Evolutionary conservation across 768 basidiomycete genomes (phyloP), one percentile per base, ranked within the genome.

Genomic region (Tubosaeta sp.): DNA sequence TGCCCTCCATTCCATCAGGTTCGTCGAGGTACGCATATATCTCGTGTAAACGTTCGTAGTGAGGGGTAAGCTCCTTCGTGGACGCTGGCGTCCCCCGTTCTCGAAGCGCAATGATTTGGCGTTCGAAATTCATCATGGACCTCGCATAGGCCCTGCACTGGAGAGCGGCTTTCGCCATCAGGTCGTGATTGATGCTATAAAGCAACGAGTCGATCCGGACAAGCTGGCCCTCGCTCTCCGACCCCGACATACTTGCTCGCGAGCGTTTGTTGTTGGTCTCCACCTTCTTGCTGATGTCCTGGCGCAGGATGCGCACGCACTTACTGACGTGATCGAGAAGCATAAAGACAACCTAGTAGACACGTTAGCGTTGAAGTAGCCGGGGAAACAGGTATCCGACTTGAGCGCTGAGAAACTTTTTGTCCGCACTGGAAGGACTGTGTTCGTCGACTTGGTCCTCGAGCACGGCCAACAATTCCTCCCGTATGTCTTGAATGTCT

Each of bases 1-100:
- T 79, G 1, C 96, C 96, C 71, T 97, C 94, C 96, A 99, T 99
- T 14, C 96, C 96, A 69, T 99, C 96, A 0, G 96, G 96, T 67
- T 99, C 94, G 65, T 99, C 93, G 7, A 99, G 76, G 50, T 94
- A 82, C 12, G 95, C 87, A 67, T 99, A 99, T 53, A 98, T 94
- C 68, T 96, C 87, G 59, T 99, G 96, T 7, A 99, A 73, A 16
- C 84, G 82, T 61, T 98, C 96, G 64, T 92, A 97, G 63, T 90
- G 55, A 10, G 52, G 52, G 6, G 61, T 49, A 3, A 70, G 59
- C 81, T 16, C 71, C 71, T 44, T 89, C 76, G 70, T 51, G 2
- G 74, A 69, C 3, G 73, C 66, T 11, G 71, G 65, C 46, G 74
- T 70, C 58, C 68, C 71, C 18, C 68, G 62, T 32, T 71, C 61